Conservation (phyloP, 306 rosid species). For the Canavalia ensiformis region DNA sequence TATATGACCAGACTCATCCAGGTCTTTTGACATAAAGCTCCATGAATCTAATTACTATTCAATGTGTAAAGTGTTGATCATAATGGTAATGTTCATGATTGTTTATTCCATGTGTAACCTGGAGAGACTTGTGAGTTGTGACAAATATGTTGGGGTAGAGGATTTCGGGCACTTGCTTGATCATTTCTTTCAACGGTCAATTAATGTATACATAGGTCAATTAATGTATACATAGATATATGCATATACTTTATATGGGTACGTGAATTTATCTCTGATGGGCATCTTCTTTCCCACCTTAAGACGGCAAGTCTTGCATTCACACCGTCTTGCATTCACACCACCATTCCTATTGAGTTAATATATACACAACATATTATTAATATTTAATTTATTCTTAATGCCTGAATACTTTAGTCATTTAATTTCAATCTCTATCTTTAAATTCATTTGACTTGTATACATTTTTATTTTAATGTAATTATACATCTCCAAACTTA, state of each 20-base stretch:
- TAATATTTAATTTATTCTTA: background rate
- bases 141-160: background rate
- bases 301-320: too few relatives aligned
- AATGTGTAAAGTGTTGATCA: background rate
- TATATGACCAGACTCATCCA: background rate
- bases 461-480: background rate
- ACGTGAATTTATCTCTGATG: background rate
- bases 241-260: background rate
- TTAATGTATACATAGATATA: background rate
- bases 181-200: constrained; percentile 1
- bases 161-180: background rate
- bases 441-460: background rate
- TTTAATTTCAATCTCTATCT: background rate
- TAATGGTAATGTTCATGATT: background rate
- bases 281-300: too few relatives aligned
- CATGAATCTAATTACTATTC: constrained; percentile 12
- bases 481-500: background rate
- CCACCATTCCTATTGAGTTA: too few relatives aligned
- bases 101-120: background rate
- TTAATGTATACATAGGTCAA: background rate
- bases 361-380: too few relatives aligned
- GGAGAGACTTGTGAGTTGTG: background rate
- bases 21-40: constrained; percentile 8
- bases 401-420: background rate
- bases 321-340: too few relatives aligned